phyloP scores from a whole-genome alignment of 2,329 filamentous ascomycete genomes.

The Talaromyces sp. region DNA sequence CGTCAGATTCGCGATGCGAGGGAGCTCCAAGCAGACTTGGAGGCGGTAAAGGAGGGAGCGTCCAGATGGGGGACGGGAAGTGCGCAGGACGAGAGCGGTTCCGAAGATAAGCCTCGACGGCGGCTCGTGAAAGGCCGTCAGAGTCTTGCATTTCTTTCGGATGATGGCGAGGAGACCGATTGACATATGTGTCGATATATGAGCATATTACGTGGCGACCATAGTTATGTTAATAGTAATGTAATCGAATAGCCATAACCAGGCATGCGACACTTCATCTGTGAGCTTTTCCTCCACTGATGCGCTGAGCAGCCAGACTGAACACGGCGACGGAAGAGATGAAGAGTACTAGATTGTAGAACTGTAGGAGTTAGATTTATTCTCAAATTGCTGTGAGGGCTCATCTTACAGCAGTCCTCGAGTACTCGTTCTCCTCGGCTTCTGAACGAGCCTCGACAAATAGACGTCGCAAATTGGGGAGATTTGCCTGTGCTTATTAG shows the following conservation, averaged over 20 bases:
- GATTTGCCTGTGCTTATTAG: constrained; percentile 40
- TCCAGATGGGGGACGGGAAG: constrained; percentile 66
- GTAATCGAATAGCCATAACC: neutral
- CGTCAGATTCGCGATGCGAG: constrained; percentile 81
- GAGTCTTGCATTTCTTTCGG: constrained; percentile 59
- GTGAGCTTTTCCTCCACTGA: constrained; percentile 53
- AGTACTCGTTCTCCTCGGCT: constrained; percentile 90
- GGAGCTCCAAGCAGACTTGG: constrained; percentile 79
- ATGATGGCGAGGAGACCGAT: constrained; percentile 63
- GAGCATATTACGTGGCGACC: neutral
- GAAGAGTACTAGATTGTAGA: constrained; percentile 95
- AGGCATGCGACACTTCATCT: constrained; percentile 2
- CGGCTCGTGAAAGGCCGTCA: constrained; percentile 43
- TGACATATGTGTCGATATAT: constrained; percentile 25
- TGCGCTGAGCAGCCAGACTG: constrained; percentile 84
- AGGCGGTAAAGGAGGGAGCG: constrained; percentile 78
- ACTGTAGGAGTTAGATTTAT: constrained; percentile 49
- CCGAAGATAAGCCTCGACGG: constrained; percentile 37
- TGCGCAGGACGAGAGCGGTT: constrained; percentile 42
- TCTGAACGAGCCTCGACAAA: constrained; percentile 94
- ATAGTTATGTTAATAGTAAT: neutral
- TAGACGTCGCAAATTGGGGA: constrained; percentile 91
- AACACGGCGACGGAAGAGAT: constrained; percentile 95
- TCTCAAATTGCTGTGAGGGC: constrained; percentile 17
- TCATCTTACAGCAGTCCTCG: constrained; percentile 74